phyloP scores from a whole-genome alignment of 2,329 filamentous ascomycete genomes.

The Cladophialophora carrionii region DNA sequence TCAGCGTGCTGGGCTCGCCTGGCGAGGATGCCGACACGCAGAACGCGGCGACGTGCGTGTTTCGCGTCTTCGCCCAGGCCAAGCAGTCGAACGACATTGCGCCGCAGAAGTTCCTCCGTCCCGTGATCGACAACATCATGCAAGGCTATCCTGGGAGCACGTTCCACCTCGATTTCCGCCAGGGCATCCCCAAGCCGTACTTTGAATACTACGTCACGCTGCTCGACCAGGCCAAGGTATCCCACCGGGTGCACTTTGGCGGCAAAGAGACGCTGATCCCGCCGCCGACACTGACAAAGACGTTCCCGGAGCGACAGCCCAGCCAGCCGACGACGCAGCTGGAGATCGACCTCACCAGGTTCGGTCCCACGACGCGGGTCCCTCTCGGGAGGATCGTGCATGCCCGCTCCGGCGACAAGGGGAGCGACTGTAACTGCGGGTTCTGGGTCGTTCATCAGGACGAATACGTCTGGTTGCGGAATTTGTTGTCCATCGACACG shows the following conservation, averaged over 20 bases:
- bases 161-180: slow-evolving; percentile 44
- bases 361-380: slow-evolving; percentile 40
- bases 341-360: slow-evolving; percentile 35
- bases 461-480: slow-evolving; percentile 42
- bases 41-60: slow-evolving; percentile 48
- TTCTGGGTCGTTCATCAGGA: slow-evolving; percentile 43
- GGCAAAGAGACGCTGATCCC: slow-evolving; percentile 37
- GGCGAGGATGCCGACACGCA: slow-evolving; percentile 46
- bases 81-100: slow-evolving; percentile 44
- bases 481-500: slow-evolving; percentile 33
- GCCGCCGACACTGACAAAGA: slow-evolving; percentile 37
- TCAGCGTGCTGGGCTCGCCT: slow-evolving; percentile 42
- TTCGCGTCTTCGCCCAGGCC: slow-evolving; percentile 54
- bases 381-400: slow-evolving; percentile 44
- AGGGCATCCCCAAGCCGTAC: slow-evolving; percentile 44
- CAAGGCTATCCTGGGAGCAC: slow-evolving; percentile 48
- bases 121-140: slow-evolving; percentile 46
- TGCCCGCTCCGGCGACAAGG: slow-evolving; percentile 46
- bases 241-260: slow-evolving; percentile 41
- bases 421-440: slow-evolving; percentile 44
- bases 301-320: slow-evolving; percentile 38
- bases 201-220: slow-evolving; percentile 42
- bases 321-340: slow-evolving; percentile 34
- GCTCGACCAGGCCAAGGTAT: slow-evolving; percentile 38
- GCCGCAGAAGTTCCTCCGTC: slow-evolving; percentile 44